Evolutionary conservation across 257 asterid genomes (phyloP).

Genomic region (Agastache rugosa): DNA sequence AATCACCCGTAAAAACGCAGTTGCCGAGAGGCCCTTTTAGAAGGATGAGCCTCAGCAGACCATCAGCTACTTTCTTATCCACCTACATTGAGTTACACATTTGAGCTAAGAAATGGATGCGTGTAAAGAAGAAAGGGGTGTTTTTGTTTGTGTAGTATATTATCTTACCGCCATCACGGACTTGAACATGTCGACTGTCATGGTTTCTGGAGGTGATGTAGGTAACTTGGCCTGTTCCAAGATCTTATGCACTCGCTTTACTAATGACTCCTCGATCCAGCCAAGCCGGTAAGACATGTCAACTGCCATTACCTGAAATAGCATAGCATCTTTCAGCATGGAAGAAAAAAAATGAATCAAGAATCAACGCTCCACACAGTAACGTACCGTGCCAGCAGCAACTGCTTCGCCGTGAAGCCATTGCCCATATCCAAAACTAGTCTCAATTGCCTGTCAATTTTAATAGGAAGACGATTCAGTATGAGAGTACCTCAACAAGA

Average conservation of each 20-base stretch:
- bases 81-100: slow-evolving; percentile 56
- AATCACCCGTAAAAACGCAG: slow-evolving; percentile 92
- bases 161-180: slow-evolving; percentile 95
- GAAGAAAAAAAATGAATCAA: background rate
- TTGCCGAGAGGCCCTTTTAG: slow-evolving; percentile 88
- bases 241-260: slow-evolving; percentile 69
- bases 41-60: slow-evolving; percentile 86
- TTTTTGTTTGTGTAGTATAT: slow-evolving; percentile 2
- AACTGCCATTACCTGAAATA: slow-evolving; percentile 89
- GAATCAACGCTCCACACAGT: slow-evolving; percentile 21
- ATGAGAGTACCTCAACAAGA: slow-evolving; percentile 6
- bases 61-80: slow-evolving; percentile 97
- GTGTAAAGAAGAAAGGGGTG: background rate
- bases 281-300: slow-evolving; percentile 95
- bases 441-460: slow-evolving; percentile 87
- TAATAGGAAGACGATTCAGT: slow-evolving; percentile 24
- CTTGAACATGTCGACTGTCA: slow-evolving; percentile 89
- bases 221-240: slow-evolving; percentile 80
- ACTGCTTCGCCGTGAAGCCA: slow-evolving; percentile 99
- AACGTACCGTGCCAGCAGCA: slow-evolving; percentile 89
- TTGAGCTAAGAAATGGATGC: slow-evolving; percentile 16
- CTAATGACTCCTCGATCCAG: slow-evolving; percentile 90
- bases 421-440: slow-evolving; percentile 87
- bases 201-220: slow-evolving; percentile 74
- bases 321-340: slow-evolving; percentile 19